phyloP scores from a whole-genome alignment of 352 stramenopile genomes.

The Hyaloperonospora brassicae region DNA sequence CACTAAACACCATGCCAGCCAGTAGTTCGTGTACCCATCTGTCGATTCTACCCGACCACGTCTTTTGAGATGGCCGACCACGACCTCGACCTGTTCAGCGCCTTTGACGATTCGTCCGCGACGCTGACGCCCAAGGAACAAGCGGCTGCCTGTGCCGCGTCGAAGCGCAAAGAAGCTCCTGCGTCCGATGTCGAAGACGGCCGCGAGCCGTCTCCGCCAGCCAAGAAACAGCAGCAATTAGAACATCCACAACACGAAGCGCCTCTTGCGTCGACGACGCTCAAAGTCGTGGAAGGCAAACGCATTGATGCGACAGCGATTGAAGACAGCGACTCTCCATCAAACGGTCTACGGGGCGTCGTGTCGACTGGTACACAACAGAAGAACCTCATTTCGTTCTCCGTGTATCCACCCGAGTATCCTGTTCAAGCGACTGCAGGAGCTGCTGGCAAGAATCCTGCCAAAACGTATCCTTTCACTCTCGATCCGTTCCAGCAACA shows the following conservation, averaged over 20 bases:
- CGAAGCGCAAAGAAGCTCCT: conserved; percentile 43
- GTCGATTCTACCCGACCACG: too few relatives aligned
- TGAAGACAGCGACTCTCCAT: conserved; percentile 27
- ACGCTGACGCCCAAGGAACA: conserved; percentile 59
- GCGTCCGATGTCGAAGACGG: conserved; percentile 21
- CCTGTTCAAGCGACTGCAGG: conserved; percentile 38
- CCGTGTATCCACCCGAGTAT: conserved; percentile 79
- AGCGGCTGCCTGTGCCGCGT: conserved; percentile 15
- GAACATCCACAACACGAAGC: conserved; percentile 1
- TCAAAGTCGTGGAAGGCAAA: conserved; percentile 68
- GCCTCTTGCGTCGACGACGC: conserved; percentile 25
- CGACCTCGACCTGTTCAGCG: conserved; percentile 90
- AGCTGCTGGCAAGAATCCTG: conserved; percentile 62
- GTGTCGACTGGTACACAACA: conserved; percentile 91
- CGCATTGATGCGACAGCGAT: conserved; percentile 60
- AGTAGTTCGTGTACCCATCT: too few relatives aligned
- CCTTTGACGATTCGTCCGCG: conserved; percentile 82
- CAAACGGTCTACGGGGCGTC: conserved; percentile 28
- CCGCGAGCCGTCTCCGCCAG: conserved; percentile 27
- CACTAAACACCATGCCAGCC: too few relatives aligned
- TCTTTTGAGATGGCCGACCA: conserved; percentile 47
- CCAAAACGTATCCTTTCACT: conserved; percentile 97
- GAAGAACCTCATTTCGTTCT: conserved; percentile 94
- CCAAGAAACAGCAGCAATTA: conserved; percentile 44
- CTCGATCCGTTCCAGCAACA: conserved; percentile 98